These are phyloP conservation scores for Vitis riparia DNA, from an alignment of 164 flowering plant genomes.

Conservation along the genomic window DNA sequence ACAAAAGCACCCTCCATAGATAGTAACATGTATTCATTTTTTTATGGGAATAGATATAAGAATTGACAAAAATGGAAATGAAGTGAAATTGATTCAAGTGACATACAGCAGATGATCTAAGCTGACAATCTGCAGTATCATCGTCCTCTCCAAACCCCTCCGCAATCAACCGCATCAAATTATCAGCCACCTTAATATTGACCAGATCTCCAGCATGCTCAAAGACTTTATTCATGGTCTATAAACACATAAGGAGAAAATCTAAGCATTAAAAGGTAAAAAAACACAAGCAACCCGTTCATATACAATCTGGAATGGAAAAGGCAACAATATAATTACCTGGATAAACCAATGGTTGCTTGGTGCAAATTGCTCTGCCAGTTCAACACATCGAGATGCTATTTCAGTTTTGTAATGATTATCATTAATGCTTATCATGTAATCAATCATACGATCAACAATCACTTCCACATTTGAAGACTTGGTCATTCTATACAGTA, in stretches of 20 bases:
- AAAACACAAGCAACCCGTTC: background rate
- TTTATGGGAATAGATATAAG: too few relatives aligned
- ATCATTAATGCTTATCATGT: constrained; percentile 94
- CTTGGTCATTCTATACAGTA: constrained; percentile 95
- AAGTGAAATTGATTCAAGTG: constrained; percentile 1
- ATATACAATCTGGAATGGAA: constrained; percentile 1
- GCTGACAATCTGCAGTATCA: constrained; percentile 81
- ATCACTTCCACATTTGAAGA: constrained; percentile 98
- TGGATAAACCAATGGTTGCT: constrained; percentile 98
- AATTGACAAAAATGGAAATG: background rate
- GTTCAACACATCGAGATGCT: constrained; percentile 95
- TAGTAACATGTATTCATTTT: too few relatives aligned
- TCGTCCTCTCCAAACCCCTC: constrained; percentile 98
- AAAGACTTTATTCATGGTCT: constrained; percentile 99
- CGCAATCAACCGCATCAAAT: constrained; percentile 94
- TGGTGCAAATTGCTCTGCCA: constrained; percentile 98
- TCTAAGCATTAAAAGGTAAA: background rate
- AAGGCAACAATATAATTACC: constrained; percentile 38
- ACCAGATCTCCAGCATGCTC: constrained; percentile 99
- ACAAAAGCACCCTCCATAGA: too few relatives aligned
- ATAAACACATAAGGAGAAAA: constrained; percentile 22
- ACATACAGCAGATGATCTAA: constrained; percentile 97
- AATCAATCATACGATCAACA: constrained; percentile 96
- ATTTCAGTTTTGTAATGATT: constrained; percentile 94
- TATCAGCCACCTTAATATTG: constrained; percentile 84